Percentiles rank a stretch among this genome's conserved stretches.
Evolutionary conservation across 2,329 filamentous ascomycete genomes (phyloP).

Genomic region (Ampelomyces quisqualis): DNA sequence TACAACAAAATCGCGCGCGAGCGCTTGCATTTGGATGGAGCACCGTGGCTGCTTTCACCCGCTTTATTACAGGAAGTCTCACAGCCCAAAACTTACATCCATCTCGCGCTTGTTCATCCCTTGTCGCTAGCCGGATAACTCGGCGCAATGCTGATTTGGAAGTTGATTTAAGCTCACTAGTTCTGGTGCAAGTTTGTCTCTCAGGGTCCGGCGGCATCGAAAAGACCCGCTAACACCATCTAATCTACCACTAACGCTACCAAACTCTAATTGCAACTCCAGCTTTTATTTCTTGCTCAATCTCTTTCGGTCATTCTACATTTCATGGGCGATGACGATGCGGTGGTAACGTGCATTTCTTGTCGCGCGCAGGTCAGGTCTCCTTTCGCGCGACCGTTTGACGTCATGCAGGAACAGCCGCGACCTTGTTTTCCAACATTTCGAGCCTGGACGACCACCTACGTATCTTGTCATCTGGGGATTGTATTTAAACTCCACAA

Average conservation of each 20-base stretch:
- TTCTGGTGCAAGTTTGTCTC: conserved; percentile 8
- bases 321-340: conserved; percentile 10
- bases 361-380: conserved; percentile 9
- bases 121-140: conserved; percentile 8
- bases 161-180: conserved; percentile 26
- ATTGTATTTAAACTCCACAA: conserved; percentile 2
- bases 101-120: no score
- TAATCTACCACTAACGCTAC: conserved; percentile 1
- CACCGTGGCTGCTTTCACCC: no score
- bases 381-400: conserved; percentile 6
- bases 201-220: conserved; percentile 10
- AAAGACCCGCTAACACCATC: conserved; percentile 17
- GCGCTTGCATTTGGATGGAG: conserved; percentile 7
- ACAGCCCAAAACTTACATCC: no score
- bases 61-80: no score
- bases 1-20: conserved; percentile 5
- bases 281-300: neutral
- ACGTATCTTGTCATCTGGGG: conserved; percentile 1
- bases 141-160: conserved; percentile 9
- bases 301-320: neutral
- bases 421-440: conserved; percentile 6
- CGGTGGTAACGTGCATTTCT: conserved; percentile 3
- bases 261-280: conserved; percentile 1
- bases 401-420: conserved; percentile 14
- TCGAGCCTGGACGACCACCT: neutral